Conservation (phyloP, 2,329 filamentous ascomycete genomes). For the Fusarium sororula region DNA sequence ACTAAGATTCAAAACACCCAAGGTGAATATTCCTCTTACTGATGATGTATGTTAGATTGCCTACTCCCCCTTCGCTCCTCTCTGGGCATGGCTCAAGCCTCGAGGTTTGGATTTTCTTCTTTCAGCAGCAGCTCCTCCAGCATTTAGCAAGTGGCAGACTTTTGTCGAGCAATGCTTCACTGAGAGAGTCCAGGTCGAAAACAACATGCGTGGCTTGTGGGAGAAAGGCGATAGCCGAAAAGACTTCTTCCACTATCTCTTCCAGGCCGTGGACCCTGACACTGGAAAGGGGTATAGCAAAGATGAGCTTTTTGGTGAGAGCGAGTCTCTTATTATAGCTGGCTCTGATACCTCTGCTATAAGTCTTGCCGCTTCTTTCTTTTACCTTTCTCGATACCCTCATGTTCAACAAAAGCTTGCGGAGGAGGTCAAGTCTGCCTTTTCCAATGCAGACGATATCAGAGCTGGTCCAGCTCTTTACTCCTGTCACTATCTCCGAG, state of each 20-base stretch:
- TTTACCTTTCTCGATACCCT: conserved; percentile 28
- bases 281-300: conserved; percentile 38
- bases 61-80: conserved; percentile 28
- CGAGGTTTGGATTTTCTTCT: conserved; percentile 35
- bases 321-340: conserved; percentile 36
- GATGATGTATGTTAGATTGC: conserved; percentile 12
- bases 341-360: conserved; percentile 35
- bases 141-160: conserved; percentile 23
- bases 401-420: conserved; percentile 14
- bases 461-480: conserved; percentile 4
- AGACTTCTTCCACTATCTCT: conserved; percentile 41
- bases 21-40: not conserved
- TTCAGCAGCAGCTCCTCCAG: conserved; percentile 22
- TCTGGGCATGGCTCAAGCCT: conserved; percentile 41
- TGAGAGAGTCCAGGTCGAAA: conserved; percentile 24
- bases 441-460: conserved; percentile 17
- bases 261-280: conserved; percentile 32
- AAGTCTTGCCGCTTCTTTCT: conserved; percentile 25
- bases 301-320: conserved; percentile 39
- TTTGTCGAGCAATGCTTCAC: conserved; percentile 35
- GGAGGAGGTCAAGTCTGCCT: conserved; percentile 12
- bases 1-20: not conserved
- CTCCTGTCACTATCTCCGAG: conserved; percentile 38
- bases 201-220: not conserved
- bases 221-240: conserved; percentile 21